phyloP scores from a whole-genome alignment of 306 rosid genomes.

The Mimosa bimucronata region DNA sequence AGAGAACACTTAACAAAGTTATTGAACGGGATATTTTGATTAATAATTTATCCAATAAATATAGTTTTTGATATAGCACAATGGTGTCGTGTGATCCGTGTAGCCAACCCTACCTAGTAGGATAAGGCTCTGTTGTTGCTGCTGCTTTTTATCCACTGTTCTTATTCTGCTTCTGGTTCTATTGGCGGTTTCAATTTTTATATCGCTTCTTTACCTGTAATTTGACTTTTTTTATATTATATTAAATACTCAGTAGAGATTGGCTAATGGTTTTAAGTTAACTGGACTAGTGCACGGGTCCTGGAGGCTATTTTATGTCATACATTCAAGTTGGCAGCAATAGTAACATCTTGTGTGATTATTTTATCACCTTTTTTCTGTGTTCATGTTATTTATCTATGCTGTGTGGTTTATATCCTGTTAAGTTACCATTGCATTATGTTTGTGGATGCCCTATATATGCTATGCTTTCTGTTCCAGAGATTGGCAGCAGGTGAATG shows the following conservation, averaged over 20 bases:
- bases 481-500: constrained; percentile 98
- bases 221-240: constrained; percentile 8
- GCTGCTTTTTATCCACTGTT: constrained; percentile 4
- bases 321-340: constrained; percentile 12
- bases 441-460: constrained; percentile 22
- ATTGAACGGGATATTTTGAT: too few relatives aligned
- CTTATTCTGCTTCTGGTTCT: constrained; percentile 29
- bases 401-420: constrained; percentile 10
- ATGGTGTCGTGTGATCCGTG: too few relatives aligned
- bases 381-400: constrained; percentile 3
- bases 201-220: constrained; percentile 9
- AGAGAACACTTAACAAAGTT: too few relatives aligned
- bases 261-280: constrained; percentile 12
- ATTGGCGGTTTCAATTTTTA: constrained; percentile 18
- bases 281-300: neutral
- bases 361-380: constrained; percentile 7
- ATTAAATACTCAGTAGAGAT: constrained; percentile 1
- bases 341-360: constrained; percentile 21
- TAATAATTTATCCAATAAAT: too few relatives aligned
- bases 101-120: too few relatives aligned
- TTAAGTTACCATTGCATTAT: constrained; percentile 15
- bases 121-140: too few relatives aligned
- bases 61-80: too few relatives aligned
- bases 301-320: constrained; percentile 4
- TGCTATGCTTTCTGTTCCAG: constrained; percentile 48